phyloP scores from a whole-genome alignment of 495 filamentous ascomycete species.

The Jackrogersella multiformis region DNA sequence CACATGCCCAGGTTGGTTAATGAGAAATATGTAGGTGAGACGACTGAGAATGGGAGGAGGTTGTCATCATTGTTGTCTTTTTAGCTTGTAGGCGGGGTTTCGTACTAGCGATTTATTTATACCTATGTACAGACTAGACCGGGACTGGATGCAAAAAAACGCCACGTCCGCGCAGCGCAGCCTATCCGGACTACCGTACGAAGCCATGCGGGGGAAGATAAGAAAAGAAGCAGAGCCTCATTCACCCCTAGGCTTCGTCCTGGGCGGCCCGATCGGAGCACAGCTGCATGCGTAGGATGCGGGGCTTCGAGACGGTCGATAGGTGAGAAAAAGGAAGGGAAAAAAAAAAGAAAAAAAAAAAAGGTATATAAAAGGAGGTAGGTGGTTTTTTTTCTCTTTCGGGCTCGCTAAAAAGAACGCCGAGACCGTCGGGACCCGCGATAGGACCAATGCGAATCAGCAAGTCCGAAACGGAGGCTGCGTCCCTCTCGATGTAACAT shows the following conservation, averaged over 20 bases:
- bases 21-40: background rate
- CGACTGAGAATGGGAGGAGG: background rate
- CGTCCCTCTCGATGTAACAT: slow-evolving; percentile 12
- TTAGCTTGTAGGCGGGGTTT: background rate
- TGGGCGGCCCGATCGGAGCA: background rate
- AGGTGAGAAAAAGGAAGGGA: background rate
- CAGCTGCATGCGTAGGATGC: background rate
- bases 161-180: background rate
- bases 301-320: background rate
- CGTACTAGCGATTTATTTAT: background rate
- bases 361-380: too few relatives aligned
- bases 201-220: background rate
- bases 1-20: background rate
- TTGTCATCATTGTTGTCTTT: background rate
- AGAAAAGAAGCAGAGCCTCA: slow-evolving; percentile 8
- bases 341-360: too few relatives aligned
- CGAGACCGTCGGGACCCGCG: background rate
- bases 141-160: background rate
- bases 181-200: too few relatives aligned
- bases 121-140: too few relatives aligned
- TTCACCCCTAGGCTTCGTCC: too few relatives aligned
- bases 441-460: slow-evolving; percentile 1
- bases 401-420: slow-evolving; percentile 6
- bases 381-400: too few relatives aligned
- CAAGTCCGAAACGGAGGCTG: slow-evolving; percentile 10